Evolutionary conservation across 768 basidiomycete species (phyloP).

Genomic region (Tricholoma saponaceum): DNA sequence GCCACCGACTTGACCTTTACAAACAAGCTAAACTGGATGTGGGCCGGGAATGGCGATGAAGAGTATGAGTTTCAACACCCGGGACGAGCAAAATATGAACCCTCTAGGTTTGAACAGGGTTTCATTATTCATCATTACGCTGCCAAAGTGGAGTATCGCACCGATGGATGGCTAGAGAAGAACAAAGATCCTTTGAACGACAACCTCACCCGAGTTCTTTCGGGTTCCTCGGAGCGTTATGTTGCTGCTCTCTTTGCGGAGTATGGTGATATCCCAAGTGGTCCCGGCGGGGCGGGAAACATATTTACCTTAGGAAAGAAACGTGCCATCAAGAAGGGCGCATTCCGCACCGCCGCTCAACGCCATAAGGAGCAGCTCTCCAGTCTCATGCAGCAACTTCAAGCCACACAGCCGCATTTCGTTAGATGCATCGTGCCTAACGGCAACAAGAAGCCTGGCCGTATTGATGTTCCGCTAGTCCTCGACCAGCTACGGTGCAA

Average conservation of each 20-base stretch:
- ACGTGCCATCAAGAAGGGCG: slow-evolving; percentile 86
- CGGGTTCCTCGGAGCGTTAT: slow-evolving; percentile 77
- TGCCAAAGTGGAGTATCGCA: slow-evolving; percentile 93
- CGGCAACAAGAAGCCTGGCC: slow-evolving; percentile 81
- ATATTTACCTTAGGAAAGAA: slow-evolving; percentile 56
- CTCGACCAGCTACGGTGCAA: slow-evolving; percentile 97
- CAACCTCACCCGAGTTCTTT: slow-evolving; percentile 86
- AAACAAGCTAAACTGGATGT: slow-evolving; percentile 81
- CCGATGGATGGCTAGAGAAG: slow-evolving; percentile 97
- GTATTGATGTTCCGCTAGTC: slow-evolving; percentile 90
- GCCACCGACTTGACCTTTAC: slow-evolving; percentile 94
- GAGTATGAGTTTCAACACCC: slow-evolving; percentile 57
- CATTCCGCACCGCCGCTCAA: slow-evolving; percentile 94
- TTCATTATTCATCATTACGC: slow-evolving; percentile 97
- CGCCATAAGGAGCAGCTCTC: slow-evolving; percentile 94
- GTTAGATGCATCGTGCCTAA: slow-evolving; percentile 98
- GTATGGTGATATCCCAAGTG: slow-evolving; percentile 48
- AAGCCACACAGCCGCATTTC: slow-evolving; percentile 96
- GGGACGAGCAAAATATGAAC: slow-evolving; percentile 79
- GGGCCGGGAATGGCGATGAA: slow-evolving; percentile 48
- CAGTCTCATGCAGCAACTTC: slow-evolving; percentile 86
- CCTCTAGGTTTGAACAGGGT: slow-evolving; percentile 86
- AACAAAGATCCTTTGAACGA: slow-evolving; percentile 99
- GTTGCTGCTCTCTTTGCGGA: slow-evolving; percentile 84
- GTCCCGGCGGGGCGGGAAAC: slow-evolving; percentile 30